These are phyloP conservation scores for Trichoderma polysporum DNA, from an alignment of 2,329 filamentous ascomycete genomes.

Conservation along the genomic window DNA sequence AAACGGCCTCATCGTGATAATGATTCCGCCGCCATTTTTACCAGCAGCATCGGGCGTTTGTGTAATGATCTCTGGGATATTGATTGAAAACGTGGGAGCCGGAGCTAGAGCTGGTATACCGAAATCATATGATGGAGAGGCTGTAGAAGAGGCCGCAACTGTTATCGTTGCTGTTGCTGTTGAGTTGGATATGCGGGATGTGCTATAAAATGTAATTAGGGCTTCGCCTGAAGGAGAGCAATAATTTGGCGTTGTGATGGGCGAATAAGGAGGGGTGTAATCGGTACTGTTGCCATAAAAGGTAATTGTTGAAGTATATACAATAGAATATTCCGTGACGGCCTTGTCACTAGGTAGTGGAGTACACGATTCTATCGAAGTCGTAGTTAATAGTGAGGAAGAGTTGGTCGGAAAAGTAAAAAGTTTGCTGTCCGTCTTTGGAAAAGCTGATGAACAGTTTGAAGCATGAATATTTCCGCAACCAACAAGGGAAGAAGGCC, in stretches of 20 bases:
- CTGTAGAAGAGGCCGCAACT: background rate
- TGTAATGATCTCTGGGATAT: background rate
- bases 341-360: slow-evolving; percentile 31
- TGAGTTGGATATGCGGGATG: slow-evolving; percentile 14
- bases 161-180: slow-evolving; percentile 10
- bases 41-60: background rate
- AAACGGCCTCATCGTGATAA: slow-evolving; percentile 11
- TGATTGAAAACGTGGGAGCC: background rate
- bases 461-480: background rate
- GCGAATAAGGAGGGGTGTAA: slow-evolving; percentile 48
- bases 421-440: background rate
- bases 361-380: slow-evolving; percentile 35
- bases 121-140: background rate
- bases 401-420: background rate
- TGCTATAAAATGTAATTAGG: slow-evolving; percentile 2
- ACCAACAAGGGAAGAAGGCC: background rate
- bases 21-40: background rate
- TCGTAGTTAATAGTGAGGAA: slow-evolving; percentile 14
- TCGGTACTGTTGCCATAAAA: slow-evolving; percentile 46
- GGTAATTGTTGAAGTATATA: slow-evolving; percentile 52
- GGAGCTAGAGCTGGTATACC: background rate
- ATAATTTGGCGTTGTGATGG: slow-evolving; percentile 41
- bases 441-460: background rate
- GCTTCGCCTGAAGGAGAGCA: slow-evolving; percentile 31
- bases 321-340: slow-evolving; percentile 43